Conservation (phyloP, 1,139 yeast genomes). For the Kurtzmaniella quercitrusa region DNA sequence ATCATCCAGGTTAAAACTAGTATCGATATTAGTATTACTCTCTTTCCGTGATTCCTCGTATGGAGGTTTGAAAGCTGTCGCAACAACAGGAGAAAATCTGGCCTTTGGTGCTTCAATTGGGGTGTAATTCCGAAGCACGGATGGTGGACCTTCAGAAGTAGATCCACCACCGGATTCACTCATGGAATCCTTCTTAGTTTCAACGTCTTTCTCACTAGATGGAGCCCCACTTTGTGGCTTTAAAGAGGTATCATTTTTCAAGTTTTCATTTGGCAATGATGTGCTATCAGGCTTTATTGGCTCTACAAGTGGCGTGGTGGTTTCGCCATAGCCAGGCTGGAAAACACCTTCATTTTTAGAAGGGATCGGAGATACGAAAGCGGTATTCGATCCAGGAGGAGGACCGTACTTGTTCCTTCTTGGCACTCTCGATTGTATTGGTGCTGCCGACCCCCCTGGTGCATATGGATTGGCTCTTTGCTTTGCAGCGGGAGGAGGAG, state of each 20-base stretch:
- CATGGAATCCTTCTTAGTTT: too few relatives aligned
- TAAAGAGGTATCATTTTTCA: too few relatives aligned
- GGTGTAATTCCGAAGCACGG: background rate
- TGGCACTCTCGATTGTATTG: conserved; percentile 6
- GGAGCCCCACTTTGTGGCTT: too few relatives aligned
- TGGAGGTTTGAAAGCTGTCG: background rate
- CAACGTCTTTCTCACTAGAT: too few relatives aligned
- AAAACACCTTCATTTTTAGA: background rate
- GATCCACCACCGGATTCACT: too few relatives aligned
- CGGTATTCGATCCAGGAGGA: conserved; percentile 11
- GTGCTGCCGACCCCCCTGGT: conserved; percentile 26
- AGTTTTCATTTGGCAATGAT: too few relatives aligned
- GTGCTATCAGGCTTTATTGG: too few relatives aligned
- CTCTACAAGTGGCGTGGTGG: background rate
- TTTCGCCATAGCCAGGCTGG: background rate
- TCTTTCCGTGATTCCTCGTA: background rate
- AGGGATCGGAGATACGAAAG: conserved; percentile 4
- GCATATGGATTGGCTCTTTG: conserved; percentile 36
- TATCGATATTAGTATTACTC: background rate
- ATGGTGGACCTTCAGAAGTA: background rate
- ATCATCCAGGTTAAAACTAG: conserved; percentile 1
- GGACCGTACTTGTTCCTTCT: conserved; percentile 28
- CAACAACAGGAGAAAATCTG: background rate
- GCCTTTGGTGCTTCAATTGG: background rate
- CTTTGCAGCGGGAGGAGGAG: conserved; percentile 8